These are phyloP conservation scores for Lactarius akahatsu DNA, from an alignment of 768 basidiomycete species.

Conservation along the genomic window DNA sequence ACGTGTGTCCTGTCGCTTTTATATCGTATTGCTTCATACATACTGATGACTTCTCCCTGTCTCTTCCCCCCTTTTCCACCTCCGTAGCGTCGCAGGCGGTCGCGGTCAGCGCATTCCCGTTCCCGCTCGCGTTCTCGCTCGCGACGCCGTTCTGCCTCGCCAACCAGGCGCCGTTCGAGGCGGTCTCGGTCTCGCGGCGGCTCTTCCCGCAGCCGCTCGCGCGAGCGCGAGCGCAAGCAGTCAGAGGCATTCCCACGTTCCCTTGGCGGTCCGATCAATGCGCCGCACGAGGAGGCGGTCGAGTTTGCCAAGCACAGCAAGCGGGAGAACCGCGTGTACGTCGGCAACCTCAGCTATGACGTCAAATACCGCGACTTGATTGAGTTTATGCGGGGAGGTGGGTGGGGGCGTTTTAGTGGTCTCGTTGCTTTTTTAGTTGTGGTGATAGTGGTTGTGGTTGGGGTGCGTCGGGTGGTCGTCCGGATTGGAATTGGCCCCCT, in stretches of 20 bases:
- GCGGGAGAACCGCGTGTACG: slow-evolving; percentile 97
- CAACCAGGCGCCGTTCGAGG: slow-evolving; percentile 53
- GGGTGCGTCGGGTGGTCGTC: slow-evolving; percentile 8
- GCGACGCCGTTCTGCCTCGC: slow-evolving; percentile 65
- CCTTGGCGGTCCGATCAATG: slow-evolving; percentile 87
- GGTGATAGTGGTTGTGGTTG: slow-evolving; percentile 18
- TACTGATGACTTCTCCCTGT: slow-evolving; percentile 3
- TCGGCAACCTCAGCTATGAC: slow-evolving; percentile 98
- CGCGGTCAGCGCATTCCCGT: slow-evolving; percentile 51
- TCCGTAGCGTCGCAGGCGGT: slow-evolving; percentile 26
- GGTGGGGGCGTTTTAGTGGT: slow-evolving; percentile 77
- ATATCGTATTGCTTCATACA: not conserved
- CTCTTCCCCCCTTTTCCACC: not conserved
- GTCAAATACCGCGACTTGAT: slow-evolving; percentile 98
- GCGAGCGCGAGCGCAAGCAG: slow-evolving; percentile 55
- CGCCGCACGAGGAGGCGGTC: slow-evolving; percentile 88
- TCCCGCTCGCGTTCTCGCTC: slow-evolving; percentile 69
- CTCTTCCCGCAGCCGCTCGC: slow-evolving; percentile 63
- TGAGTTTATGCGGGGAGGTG: slow-evolving; percentile 99
- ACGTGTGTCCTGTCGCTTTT: slow-evolving; percentile 43
- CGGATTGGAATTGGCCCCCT: slow-evolving; percentile 10
- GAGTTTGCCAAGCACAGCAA: slow-evolving; percentile 96
- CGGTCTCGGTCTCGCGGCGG: slow-evolving; percentile 56
- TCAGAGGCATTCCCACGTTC: slow-evolving; percentile 72
- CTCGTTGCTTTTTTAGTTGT: slow-evolving; percentile 38